A percentile compares a stretch with the other conserved stretches of the same genome.
These are phyloP conservation scores for Parachlorella kessleri DNA, from an alignment of 139 green algal genomes.

Conservation along the genomic window DNA sequence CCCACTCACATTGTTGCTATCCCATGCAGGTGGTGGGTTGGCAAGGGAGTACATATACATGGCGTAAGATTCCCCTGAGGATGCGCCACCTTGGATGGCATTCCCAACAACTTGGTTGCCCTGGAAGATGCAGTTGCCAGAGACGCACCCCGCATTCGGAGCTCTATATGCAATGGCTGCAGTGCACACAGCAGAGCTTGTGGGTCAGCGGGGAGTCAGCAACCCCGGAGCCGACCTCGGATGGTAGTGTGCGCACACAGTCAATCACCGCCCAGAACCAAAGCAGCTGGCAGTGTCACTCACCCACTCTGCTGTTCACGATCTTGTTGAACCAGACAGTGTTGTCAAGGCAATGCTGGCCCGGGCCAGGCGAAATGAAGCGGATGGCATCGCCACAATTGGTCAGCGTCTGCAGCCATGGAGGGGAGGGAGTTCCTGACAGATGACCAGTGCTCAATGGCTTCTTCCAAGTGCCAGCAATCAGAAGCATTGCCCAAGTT, in stretches of 20 bases:
- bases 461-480: too few relatives aligned
- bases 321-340: conserved; percentile 33
- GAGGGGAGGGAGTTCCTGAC: too few relatives aligned
- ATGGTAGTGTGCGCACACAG: too few relatives aligned
- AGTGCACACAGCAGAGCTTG: background rate
- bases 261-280: too few relatives aligned
- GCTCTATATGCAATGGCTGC: background rate
- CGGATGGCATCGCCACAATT: conserved; percentile 31
- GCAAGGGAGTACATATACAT: background rate
- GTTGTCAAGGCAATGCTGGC: conserved; percentile 16
- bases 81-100: background rate
- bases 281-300: too few relatives aligned
- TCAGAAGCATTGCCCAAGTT: too few relatives aligned
- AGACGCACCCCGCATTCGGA: background rate
- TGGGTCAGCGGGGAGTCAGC: too few relatives aligned
- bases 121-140: background rate
- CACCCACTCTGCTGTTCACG: conserved; percentile 8
- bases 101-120: background rate
- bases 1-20: background rate
- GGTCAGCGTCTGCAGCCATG: background rate
- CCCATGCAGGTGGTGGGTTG: background rate
- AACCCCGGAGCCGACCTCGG: too few relatives aligned
- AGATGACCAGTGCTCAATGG: too few relatives aligned
- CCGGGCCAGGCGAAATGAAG: background rate
- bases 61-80: background rate